Percentiles rank a stretch among this genome's conserved stretches.
Evolutionary conservation across 108 stramenopile species (phyloP).

Genomic region (Cyclotella atomus): DNA sequence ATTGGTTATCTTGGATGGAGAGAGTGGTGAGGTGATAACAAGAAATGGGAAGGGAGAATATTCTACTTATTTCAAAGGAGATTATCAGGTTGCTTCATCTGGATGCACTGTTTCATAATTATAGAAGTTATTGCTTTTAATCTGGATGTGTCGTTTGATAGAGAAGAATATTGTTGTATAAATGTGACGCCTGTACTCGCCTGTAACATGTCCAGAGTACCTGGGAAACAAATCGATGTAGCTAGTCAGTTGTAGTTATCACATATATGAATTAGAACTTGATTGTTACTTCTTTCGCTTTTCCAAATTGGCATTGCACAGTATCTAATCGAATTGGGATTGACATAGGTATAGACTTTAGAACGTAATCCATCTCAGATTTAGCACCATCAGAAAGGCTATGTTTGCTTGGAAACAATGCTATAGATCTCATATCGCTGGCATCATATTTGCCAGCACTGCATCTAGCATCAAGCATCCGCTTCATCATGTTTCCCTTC

Average conservation of each 20-base stretch:
- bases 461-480: constrained; percentile 4
- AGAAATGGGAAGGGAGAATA: constrained; percentile 43
- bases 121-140: too few relatives aligned
- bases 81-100: constrained; percentile 16
- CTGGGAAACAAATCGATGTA: too few relatives aligned
- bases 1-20: constrained; percentile 77
- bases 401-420: constrained; percentile 16
- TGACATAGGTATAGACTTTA: constrained; percentile 16
- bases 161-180: too few relatives aligned
- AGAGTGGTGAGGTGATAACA: constrained; percentile 46
- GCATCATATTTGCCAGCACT: background rate
- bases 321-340: constrained; percentile 28
- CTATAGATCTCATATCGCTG: background rate
- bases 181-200: too few relatives aligned
- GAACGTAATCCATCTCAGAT: background rate
- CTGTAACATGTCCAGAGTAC: too few relatives aligned
- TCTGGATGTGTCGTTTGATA: too few relatives aligned
- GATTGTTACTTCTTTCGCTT: constrained; percentile 13
- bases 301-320: constrained; percentile 38
- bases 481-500: constrained; percentile 35
- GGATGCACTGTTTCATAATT: constrained; percentile 29
- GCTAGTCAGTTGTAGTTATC: background rate
- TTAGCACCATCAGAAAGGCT: background rate
- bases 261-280: constrained; percentile 5
- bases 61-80: constrained; percentile 39